A percentile compares a stretch with the other conserved stretches of the same genome.
phyloP scores from a whole-genome alignment of 495 filamentous ascomycete species.

The Oidiodendron maius region DNA sequence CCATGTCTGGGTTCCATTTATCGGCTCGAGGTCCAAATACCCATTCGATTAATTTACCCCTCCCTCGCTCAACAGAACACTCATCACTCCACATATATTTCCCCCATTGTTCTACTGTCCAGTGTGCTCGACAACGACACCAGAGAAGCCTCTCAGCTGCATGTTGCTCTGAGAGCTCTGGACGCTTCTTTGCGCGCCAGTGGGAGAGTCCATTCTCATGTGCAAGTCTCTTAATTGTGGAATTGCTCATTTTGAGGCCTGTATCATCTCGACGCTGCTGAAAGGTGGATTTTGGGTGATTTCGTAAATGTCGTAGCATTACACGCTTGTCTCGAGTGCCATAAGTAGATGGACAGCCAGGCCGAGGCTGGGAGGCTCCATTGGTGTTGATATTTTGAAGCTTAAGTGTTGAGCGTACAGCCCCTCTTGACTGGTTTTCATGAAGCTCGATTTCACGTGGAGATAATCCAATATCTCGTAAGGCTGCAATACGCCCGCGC shows the following conservation, averaged over 20 bases:
- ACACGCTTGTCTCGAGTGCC: no score
- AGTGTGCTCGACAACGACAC: slow-evolving; percentile 6
- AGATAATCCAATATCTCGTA: not conserved
- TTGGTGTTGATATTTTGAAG: no score
- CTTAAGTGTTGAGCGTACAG: not conserved
- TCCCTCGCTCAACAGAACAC: slow-evolving; percentile 18
- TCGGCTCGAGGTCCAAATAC: slow-evolving; percentile 17
- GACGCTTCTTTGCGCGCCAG: slow-evolving; percentile 11
- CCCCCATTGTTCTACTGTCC: slow-evolving; percentile 4
- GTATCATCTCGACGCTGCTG: no score
- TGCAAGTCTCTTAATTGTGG: no score
- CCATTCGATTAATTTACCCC: slow-evolving; percentile 8
- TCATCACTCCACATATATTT: slow-evolving; percentile 23
- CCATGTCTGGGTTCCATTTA: slow-evolving; percentile 14
- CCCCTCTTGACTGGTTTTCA: not conserved
- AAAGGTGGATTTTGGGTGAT: no score
- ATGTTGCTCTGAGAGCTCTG: slow-evolving; percentile 8
- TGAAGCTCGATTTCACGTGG: not conserved
- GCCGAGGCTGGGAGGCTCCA: no score
- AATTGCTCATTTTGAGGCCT: no score
- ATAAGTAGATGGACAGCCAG: no score
- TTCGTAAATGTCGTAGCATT: no score
- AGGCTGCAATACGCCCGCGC: not conserved
- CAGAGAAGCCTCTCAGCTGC: slow-evolving; percentile 10
- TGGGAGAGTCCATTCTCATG: no score